Evolutionary conservation across 2,329 filamentous ascomycete species (phyloP), one percentile per base, ranked within the genome.

Genomic region (Thielaviopsis ethacetica): DNA sequence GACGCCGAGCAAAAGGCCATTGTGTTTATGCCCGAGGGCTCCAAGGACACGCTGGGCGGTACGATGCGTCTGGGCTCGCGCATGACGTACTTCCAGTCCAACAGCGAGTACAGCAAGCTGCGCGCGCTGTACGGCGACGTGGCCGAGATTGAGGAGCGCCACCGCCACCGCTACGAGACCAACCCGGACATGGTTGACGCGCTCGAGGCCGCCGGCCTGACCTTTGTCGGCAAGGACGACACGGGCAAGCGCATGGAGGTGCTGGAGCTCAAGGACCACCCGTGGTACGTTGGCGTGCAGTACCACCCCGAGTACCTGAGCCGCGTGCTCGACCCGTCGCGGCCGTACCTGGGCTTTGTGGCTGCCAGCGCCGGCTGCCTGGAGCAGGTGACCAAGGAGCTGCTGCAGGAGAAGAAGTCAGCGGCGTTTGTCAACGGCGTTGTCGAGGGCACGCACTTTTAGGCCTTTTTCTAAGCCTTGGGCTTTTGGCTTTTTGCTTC

Each of bases 121-220:
- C 84, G 88, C 17, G 79, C 80, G 7, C 73, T 95, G 10, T 95
- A 95, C 69, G 85, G 84, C 3, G 71, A 73, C 1, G 73, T 71
- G 1, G 69, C 74, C 0, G 70, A 72, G 19, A 77, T 86, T 51
- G 71, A 78, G 61, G 90, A 95, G 75, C 81, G 90, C 56, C 90
- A 95, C 70, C 82, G 90, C 62, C 90, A 95, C 71, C 81, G 89
- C 44, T 95, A 95, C 69, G 90, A 95, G 73, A 87, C 95, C 63
- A 95, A 95, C 72, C 89, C 90, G 0, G 79, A 81, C 12, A 84
- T 85, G 66, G 81, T 94, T 57, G 81, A 85, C 3, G 72, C 72
- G 34, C 75, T 95, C 3, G 78, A 88, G 63, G 72, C 79, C 53
- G 81, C 77, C 5, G 90, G 89, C 0, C 74, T 95, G 34, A 73